phyloP scores from a whole-genome alignment of 345 rosid species.

The Citrus glauca region DNA sequence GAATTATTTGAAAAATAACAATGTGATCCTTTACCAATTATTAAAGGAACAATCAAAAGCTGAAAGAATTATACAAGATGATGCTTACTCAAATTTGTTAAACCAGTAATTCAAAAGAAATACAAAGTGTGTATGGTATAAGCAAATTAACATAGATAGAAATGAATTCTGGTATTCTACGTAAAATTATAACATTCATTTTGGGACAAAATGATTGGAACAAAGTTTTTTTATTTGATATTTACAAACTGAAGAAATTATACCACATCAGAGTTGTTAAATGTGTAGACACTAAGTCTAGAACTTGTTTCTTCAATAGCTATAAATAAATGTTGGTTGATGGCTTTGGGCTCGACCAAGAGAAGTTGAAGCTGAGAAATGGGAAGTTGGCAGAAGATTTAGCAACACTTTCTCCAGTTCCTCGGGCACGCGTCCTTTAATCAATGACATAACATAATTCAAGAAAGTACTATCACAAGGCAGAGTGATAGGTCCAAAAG shows the following conservation, averaged over 20 bases:
- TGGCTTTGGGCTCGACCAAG: neutral
- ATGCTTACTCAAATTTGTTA: too few species aligned
- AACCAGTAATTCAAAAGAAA: too few species aligned
- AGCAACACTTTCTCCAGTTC: slow-evolving; percentile 31
- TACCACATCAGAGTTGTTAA: neutral
- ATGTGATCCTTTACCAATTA: too few species aligned
- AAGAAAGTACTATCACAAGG: slow-evolving; percentile 26
- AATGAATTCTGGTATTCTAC: too few species aligned
- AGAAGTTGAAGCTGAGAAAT: slow-evolving; percentile 1
- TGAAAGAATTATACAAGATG: too few species aligned
- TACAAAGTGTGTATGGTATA: too few species aligned
- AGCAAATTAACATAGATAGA: too few species aligned
- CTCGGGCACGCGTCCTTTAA: slow-evolving; percentile 13
- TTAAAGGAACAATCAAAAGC: too few species aligned
- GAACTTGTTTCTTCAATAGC: neutral
- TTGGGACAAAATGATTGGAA: neutral
- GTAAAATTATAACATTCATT: neutral
- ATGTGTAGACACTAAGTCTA: neutral
- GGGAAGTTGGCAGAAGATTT: neutral
- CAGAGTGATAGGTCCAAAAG: slow-evolving; percentile 11
- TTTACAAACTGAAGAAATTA: neutral
- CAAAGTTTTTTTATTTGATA: neutral
- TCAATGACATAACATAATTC: slow-evolving; percentile 21
- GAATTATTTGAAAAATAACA: too few species aligned
- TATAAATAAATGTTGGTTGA: slow-evolving; percentile 1